Base-by-base conservation (phyloP, 2,329 filamentous ascomycete species). In the Zasmidium citrigriseum region DNA sequence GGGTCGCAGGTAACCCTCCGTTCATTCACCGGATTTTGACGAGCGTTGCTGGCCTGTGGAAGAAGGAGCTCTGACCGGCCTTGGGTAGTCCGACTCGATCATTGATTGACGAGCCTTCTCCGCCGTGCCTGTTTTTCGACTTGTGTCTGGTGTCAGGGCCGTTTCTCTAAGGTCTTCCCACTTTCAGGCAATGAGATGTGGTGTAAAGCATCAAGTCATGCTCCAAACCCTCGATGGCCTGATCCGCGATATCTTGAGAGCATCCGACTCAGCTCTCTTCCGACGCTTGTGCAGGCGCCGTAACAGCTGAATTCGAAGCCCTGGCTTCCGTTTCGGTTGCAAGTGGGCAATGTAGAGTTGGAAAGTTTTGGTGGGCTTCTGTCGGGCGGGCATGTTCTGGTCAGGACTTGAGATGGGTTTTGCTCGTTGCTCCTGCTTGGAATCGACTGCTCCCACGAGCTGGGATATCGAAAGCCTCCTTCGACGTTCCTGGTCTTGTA, bases 1-100 rank as follows among this genome's bases (percentile, higher is more conserved):
- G 52, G 52, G 16, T 34, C 16, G 52, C 41, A 7, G 52, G 52
- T 4, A 54, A 34, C 9, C 52, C 52, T 20, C 52, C 52, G 5
- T 45, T 54, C 41, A 46, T 54, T 4, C 52, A 54, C n/a, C 18
- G n/a, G 2, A 25, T 45, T 4, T 34, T 54, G 21, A 18, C 20
- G 16, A 20, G 18, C 14, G 21, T 46, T 21, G 41, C 52, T 20
- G 24, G 24, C 34, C n/a, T 54, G 27, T 34, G 44, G 52, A 25
- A 24, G 10, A 23, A n/a, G 16, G 16, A n/a, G 7, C 16, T n/a
- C 4, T 41, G 34, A 41, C 18, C 7, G 34, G 34, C 18, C 34
- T 9, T 41, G 34, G n/a, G n/a, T n/a, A n/a, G n/a, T n/a, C n/a
- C n/a, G n/a, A n/a, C n/a, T n/a, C n/a, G n/a, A n/a, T n/a, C n/a